Base-by-base conservation (phyloP, 108 stramenopile species). In the Cyclotella sp. region DNA sequence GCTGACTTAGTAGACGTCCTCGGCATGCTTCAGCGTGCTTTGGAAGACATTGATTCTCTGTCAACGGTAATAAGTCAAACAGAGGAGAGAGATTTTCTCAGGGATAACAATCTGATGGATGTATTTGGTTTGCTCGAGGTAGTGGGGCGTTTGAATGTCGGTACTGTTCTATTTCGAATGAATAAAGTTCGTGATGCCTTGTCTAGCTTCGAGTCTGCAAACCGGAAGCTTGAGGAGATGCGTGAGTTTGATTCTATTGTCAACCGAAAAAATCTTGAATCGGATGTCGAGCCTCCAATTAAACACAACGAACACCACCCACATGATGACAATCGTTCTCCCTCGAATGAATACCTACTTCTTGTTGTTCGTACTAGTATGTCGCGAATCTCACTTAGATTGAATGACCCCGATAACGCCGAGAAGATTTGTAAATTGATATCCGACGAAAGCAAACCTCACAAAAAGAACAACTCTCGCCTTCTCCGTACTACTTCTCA, bases 171-270 rank as follows among this genome's bases (percentile, higher is more conserved):
- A 24, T 83, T 68, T 62, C 27, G 82, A 39, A 29, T 78, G 67
- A 78, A 78, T 44, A 78, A 73, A 77, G 77, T 83, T 12, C 64
- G 82, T 26, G 82, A 83, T 52, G 53, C 77, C 26, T 62, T 67
- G 72, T 22, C 43, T 4, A 83, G 72, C 53, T 83, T 78, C 61
- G 72, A 83, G 55, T 30, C 41, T 19, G 82, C 82, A 19, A 66
- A 73, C 45, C 40, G 19, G 27, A 57, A 42, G 9, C 61, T 81
- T 12, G 69, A 65, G 19, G 47, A 61, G 24, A 52, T 19, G n/a
- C 55, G 19, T 42, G 47, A 60, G 9, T 43, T 13, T 78, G 14
- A 18, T 42, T 21, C 39, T 21, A 26, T n/a, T n/a, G 52, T 26
- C 52, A 28, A 65, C 16, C 16, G 3, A 21, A 44, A 52, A 3